These are phyloP conservation scores for Endoconidiophora polonica DNA, from an alignment of 2,329 filamentous ascomycete genomes.

Conservation along the genomic window DNA sequence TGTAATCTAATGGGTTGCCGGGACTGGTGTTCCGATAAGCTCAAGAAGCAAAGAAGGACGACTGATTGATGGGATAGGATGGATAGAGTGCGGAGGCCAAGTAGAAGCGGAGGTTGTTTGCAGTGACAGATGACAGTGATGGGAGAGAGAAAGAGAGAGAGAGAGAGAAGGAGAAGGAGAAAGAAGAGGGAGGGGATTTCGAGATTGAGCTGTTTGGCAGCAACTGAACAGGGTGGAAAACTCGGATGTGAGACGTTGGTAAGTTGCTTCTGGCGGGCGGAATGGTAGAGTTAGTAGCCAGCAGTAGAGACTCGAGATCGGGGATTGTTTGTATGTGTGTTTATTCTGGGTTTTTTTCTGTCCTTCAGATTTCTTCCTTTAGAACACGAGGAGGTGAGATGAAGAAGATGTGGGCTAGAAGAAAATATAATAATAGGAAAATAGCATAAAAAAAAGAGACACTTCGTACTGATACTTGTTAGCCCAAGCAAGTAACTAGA, in stretches of 20 bases:
- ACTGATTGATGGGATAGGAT: too few relatives aligned
- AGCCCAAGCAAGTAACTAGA: too few relatives aligned
- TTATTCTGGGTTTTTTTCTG: too few relatives aligned
- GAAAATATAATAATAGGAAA: not conserved
- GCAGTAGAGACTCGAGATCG: not conserved
- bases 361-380: too few relatives aligned
- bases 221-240: not conserved
- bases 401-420: not conserved
- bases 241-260: too few relatives aligned
- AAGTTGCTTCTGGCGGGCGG: too few relatives aligned
- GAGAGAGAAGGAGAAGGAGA: not conserved
- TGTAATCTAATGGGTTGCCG: not conserved
- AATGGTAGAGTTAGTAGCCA: not conserved
- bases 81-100: too few relatives aligned
- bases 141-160: not conserved
- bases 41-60: too few relatives aligned
- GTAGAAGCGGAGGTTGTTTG: not conserved
- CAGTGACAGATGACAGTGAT: not conserved
- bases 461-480: not conserved
- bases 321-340: not conserved
- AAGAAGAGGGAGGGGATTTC: not conserved
- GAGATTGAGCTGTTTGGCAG: not conserved
- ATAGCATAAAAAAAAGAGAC: not conserved
- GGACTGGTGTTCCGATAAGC: not conserved
- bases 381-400: too few relatives aligned